Percentiles rank a stretch among this genome's conserved stretches.
Evolutionary conservation across 225 moss, liverwort and hornwort genomes (phyloP).

Genomic region (Anthoceros angustus): DNA sequence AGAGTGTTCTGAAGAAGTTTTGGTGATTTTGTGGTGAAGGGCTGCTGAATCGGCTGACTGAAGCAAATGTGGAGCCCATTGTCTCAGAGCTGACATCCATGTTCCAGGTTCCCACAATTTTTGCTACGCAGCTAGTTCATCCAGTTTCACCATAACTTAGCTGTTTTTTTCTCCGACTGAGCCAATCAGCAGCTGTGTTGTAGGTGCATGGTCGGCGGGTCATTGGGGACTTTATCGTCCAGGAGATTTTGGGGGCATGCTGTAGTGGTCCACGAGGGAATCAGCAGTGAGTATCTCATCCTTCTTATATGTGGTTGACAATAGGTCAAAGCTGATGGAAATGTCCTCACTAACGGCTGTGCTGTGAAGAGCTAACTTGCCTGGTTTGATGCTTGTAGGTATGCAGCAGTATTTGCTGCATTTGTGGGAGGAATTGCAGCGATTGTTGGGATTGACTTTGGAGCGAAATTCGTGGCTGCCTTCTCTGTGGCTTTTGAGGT

Average conservation of each 20-base stretch:
- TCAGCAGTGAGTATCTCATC: constrained; percentile 56
- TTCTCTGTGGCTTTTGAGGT: constrained; percentile 79
- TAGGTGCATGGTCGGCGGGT: constrained; percentile 76
- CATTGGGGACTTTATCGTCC: constrained; percentile 58
- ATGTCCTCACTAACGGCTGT: neutral
- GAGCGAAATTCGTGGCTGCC: constrained; percentile 74
- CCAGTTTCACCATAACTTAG: neutral
- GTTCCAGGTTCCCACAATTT: constrained; percentile 46
- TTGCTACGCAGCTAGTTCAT: neutral
- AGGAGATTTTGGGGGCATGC: constrained; percentile 79
- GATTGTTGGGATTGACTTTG: constrained; percentile 92
- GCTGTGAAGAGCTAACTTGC: neutral
- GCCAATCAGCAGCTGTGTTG: neutral
- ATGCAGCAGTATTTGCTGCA: constrained; percentile 95
- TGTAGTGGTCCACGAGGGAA: constrained; percentile 94
- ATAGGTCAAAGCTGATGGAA: neutral
- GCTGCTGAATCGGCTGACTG: constrained; percentile 80
- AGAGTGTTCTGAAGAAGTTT: neutral
- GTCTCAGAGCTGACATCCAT: constrained; percentile 67
- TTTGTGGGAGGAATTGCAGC: constrained; percentile 86
- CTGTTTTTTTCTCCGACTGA: neutral
- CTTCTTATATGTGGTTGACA: neutral
- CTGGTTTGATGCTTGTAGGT: constrained; percentile 33
- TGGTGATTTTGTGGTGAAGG: constrained; percentile 24
- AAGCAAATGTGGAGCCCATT: constrained; percentile 86